phyloP scores from a whole-genome alignment of 352 stramenopile species.

The Globisporangium parvum region DNA sequence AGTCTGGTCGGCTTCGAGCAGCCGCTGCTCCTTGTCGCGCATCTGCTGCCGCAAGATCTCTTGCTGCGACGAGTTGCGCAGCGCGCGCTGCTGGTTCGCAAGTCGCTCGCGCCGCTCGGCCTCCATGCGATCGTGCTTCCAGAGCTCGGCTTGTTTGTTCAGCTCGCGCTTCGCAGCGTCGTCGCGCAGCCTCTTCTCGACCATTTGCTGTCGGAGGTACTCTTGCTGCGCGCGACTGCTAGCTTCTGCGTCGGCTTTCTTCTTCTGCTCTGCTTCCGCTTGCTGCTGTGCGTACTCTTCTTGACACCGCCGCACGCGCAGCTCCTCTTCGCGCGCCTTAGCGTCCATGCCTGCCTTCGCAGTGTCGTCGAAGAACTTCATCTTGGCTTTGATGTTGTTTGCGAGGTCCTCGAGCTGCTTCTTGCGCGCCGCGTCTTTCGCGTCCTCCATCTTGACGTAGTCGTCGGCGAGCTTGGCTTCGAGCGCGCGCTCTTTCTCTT shows the following conservation, averaged over 20 bases:
- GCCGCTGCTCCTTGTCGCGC: constrained; percentile 49
- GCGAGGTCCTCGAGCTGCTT: constrained; percentile 69
- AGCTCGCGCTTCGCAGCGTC: constrained; percentile 43
- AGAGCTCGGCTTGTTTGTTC: constrained; percentile 80
- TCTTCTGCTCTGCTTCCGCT: constrained; percentile 42
- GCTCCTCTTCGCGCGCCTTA: constrained; percentile 56
- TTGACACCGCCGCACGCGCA: constrained; percentile 55
- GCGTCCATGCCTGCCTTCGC: constrained; percentile 61
- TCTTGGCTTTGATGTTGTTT: constrained; percentile 70
- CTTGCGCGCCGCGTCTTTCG: constrained; percentile 51
- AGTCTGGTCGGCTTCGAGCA: constrained; percentile 62
- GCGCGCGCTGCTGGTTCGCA: constrained; percentile 38
- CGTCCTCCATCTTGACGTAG: constrained; percentile 69
- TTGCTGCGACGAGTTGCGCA: constrained; percentile 54
- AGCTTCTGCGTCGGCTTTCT: constrained; percentile 43
- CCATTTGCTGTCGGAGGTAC: constrained; percentile 52
- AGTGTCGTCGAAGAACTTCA: constrained; percentile 83
- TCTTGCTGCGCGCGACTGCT: constrained; percentile 45
- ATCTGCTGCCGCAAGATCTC: constrained; percentile 68
- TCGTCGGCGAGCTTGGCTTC: constrained; percentile 65
- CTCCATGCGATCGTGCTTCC: constrained; percentile 56
- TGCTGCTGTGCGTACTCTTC: constrained; percentile 58
- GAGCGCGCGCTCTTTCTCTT: constrained; percentile 43
- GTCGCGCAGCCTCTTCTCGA: constrained; percentile 66
- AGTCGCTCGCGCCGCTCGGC: constrained; percentile 49